Evolutionary conservation across 345 rosid genomes (phyloP).

Genomic region (Pelargonium nanum): DNA sequence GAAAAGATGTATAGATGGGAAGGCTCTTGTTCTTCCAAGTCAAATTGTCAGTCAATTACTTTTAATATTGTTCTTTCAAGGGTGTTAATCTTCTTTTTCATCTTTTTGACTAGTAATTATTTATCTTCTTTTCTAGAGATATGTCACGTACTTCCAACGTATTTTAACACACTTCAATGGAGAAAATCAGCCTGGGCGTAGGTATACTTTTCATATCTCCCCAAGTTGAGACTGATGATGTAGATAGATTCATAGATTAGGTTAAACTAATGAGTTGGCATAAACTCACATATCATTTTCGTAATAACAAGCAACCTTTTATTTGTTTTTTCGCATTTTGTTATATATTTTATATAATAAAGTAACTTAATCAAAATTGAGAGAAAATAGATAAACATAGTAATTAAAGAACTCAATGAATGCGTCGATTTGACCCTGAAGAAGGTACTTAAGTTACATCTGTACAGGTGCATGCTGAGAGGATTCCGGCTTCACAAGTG

Average conservation of each 20-base stretch:
- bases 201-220: slow-evolving; percentile 33
- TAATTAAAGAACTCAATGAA: background rate
- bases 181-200: slow-evolving; percentile 60
- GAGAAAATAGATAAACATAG: background rate
- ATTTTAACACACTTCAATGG: slow-evolving; percentile 45
- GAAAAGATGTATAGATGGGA: slow-evolving; percentile 84
- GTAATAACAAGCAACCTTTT: background rate
- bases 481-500: slow-evolving; percentile 84
- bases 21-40: slow-evolving; percentile 90
- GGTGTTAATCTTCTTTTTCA: slow-evolving; percentile 1
- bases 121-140: slow-evolving; percentile 41
- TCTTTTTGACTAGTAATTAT: slow-evolving; percentile 11
- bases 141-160: slow-evolving; percentile 67
- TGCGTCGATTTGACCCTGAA: slow-evolving; percentile 8
- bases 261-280: background rate
- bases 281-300: too few relatives aligned
- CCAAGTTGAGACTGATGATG: background rate
- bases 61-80: slow-evolving; percentile 12
- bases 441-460: slow-evolving; percentile 1
- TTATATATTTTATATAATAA: too few relatives aligned
- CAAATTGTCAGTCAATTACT: slow-evolving; percentile 65
- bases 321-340: background rate
- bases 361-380: background rate
- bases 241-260: background rate
- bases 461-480: slow-evolving; percentile 78